These are phyloP conservation scores for Fonsecaea pedrosoi DNA, from an alignment of 2,329 filamentous ascomycete genomes.

Conservation along the genomic window DNA sequence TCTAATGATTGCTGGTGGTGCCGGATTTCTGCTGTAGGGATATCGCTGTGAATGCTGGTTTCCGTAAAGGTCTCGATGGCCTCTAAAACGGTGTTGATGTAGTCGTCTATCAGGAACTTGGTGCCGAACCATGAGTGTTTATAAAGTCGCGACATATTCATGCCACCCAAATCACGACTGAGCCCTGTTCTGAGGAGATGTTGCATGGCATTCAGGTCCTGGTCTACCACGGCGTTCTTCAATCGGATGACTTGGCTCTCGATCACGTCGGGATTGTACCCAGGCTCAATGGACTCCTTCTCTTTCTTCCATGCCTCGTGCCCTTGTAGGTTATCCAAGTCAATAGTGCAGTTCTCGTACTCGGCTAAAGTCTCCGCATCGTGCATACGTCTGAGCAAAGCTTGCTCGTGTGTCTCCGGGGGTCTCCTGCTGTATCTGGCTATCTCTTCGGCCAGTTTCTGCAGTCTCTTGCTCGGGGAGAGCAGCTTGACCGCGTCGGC, in stretches of 20 bases:
- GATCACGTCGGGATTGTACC: constrained; percentile 75
- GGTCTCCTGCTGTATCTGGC: constrained; percentile 33
- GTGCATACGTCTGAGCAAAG: constrained; percentile 29
- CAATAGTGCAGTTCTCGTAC: constrained; percentile 76
- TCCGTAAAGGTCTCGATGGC: constrained; percentile 77
- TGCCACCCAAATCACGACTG: constrained; percentile 80
- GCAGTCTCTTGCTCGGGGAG: constrained; percentile 33
- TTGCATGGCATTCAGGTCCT: constrained; percentile 78
- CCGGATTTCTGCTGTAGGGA: constrained; percentile 30
- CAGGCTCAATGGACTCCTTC: constrained; percentile 60
- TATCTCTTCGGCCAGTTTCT: constrained; percentile 32
- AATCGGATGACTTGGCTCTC: constrained; percentile 73
- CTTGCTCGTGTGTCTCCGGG: constrained; percentile 27
- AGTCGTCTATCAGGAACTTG: constrained; percentile 83
- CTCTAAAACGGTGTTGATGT: constrained; percentile 78
- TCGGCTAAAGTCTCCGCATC: constrained; percentile 72
- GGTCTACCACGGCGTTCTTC: constrained; percentile 73
- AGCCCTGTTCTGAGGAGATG: constrained; percentile 80
- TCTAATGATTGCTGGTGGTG: constrained; percentile 34
- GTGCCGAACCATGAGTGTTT: constrained; percentile 84
- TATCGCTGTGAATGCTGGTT: constrained; percentile 52
- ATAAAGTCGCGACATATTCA: constrained; percentile 84
- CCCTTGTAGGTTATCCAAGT: constrained; percentile 79
- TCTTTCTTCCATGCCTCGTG: constrained; percentile 83
- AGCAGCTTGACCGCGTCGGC: constrained; percentile 34